Base-by-base conservation (phyloP, 495 filamentous ascomycete species). In the Xylaria telfairii region DNA sequence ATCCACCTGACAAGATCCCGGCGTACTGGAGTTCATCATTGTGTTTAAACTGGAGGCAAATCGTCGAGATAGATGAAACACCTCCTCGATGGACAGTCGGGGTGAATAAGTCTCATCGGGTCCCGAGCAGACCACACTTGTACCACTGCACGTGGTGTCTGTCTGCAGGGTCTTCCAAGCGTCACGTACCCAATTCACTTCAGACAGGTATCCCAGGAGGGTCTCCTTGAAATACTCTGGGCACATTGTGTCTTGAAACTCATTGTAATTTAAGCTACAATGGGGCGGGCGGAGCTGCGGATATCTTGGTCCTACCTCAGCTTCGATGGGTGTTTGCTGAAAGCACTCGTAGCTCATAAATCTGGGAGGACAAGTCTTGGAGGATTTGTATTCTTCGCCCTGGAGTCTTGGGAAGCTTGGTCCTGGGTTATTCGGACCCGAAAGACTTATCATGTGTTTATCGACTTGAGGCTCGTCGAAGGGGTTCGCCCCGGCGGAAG, bases 131-230 rank as follows among this genome's bases (percentile, higher is more conserved):
- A n/a, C 67, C 1, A 4, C 26, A 53, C 10, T 42, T 4, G 46
- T 54, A 44, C 34, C 5, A 21, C 57, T 37, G 30, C 67, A 69
- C 67, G 67, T 63, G 67, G 59, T 34, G 30, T 69, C 46, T 63
- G 24, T 63, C 67, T 63, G 46, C 17, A 37, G 19, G 9, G 53
- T n/a, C 53, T 34, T 9, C 46, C 54, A 60, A 17, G 66, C 28
- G 24, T 47, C 53, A 49, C 39, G 53, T 59, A 12, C 7, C n/a
- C 32, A 17, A 60, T 59, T 37, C 19, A 49, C 39, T 28, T 68
- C 54, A 24, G 54, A 37, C 17, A 39, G n/a, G 17, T 37, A 46
- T 49, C 8, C 44, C 2, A 49, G 30, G 8, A 51, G 34, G 28
- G 15, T 32, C 21, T 54, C 32, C 32, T 63, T 56, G 37, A 30